phyloP scores from a whole-genome alignment of 768 basidiomycete genomes.

The Pisolithus sp. region DNA sequence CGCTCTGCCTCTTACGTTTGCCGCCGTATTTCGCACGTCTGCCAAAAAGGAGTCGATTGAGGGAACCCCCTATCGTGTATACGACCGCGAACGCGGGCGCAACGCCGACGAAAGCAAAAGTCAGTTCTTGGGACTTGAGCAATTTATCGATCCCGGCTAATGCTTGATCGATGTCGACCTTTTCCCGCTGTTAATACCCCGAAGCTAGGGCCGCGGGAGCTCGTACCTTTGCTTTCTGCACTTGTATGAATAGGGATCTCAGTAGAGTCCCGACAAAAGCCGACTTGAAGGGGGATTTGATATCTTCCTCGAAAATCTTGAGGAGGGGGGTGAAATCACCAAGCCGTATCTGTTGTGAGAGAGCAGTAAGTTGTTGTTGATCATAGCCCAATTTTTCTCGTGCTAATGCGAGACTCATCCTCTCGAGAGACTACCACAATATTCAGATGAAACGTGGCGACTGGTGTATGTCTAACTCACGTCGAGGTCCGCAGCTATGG shows the following conservation, averaged over 20 bases:
- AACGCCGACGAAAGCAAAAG: conserved; percentile 95
- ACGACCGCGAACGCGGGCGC: conserved; percentile 83
- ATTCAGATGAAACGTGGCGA: background rate
- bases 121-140: conserved; percentile 89
- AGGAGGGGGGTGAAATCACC: conserved; percentile 88
- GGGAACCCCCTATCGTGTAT: conserved; percentile 55
- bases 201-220: background rate
- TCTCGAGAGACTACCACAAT: conserved; percentile 66
- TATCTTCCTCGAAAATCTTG: conserved; percentile 85
- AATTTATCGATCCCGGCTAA: conserved; percentile 88
- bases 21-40: conserved; percentile 56
- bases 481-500: conserved; percentile 78
- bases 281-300: conserved; percentile 79
- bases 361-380: conserved; percentile 52
- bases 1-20: conserved; percentile 41
- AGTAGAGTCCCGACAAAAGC: conserved; percentile 76
- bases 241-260: conserved; percentile 81
- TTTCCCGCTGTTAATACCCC: background rate
- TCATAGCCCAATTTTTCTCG: conserved; percentile 70
- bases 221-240: conserved; percentile 88
- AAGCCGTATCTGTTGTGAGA: conserved; percentile 59
- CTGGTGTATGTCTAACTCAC: conserved; percentile 33
- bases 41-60: conserved; percentile 44
- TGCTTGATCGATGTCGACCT: conserved; percentile 92
- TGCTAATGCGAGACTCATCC: conserved; percentile 86